phyloP scores from a whole-genome alignment of 192 early-diverging fungal genomes.

The Dissophora globulifera region DNA sequence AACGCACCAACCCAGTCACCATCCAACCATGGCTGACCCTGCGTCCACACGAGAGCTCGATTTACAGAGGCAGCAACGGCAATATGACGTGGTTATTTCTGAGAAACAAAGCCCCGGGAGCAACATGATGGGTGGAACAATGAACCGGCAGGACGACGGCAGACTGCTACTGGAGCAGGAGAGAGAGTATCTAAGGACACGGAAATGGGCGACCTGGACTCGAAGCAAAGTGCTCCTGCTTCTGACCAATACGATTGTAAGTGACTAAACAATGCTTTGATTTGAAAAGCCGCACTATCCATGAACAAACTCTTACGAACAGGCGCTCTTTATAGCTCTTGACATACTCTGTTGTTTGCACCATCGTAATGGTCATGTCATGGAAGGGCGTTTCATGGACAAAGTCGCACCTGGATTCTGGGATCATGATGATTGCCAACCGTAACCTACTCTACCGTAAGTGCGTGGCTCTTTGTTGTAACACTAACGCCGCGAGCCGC shows the following conservation, averaged over 20 bases:
- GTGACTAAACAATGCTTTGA: no score
- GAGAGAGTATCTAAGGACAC: constrained; percentile 5
- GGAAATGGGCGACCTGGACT: constrained; percentile 48
- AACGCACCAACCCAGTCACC: not conserved
- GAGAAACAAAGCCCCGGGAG: not conserved
- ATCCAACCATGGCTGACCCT: constrained; percentile 11
- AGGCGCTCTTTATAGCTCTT: constrained; percentile 33
- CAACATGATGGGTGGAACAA: not conserved
- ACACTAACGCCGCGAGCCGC: no score
- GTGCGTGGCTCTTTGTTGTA: not conserved
- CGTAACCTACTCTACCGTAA: constrained; percentile 24
- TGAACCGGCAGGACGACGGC: constrained; percentile 34
- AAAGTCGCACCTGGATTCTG: constrained; percentile 31
- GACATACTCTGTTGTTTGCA: constrained; percentile 44
- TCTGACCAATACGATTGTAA: constrained; percentile 58
- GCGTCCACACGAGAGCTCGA: constrained; percentile 10
- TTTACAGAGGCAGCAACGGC: not conserved
- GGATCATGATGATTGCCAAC: constrained; percentile 44
- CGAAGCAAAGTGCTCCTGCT: constrained; percentile 57
- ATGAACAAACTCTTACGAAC: no score
- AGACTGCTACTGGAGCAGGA: constrained; percentile 35
- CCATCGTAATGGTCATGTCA: constrained; percentile 31
- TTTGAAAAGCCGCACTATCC: no score
- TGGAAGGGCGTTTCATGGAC: constrained; percentile 36
- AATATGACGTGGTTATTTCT: not conserved